Percentiles rank a stretch among this genome's conserved stretches.
Conservation (phyloP, 2,329 filamentous ascomycete genomes). For the Drechslerella dactyloides region DNA sequence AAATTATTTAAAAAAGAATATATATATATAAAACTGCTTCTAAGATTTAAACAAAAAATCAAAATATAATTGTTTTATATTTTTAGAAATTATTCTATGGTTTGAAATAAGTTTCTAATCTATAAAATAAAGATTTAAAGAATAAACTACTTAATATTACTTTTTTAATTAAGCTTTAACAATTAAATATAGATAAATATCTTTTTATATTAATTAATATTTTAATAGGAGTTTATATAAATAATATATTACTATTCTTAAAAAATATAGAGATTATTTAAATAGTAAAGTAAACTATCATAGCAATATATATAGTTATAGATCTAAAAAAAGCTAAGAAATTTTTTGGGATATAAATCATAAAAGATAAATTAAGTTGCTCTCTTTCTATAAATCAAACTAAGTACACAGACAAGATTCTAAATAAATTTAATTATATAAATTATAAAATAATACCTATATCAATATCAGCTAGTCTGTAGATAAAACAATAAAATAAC, state of each 20-base stretch:
- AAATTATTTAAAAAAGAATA: constrained; percentile 1
- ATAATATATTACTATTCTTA: too few relatives aligned
- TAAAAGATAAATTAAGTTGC: constrained; percentile 1
- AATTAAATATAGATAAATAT: too few relatives aligned
- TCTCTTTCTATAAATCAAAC: constrained; percentile 1
- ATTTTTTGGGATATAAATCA: constrained; percentile 3
- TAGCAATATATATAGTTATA: too few relatives aligned
- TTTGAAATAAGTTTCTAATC: not conserved
- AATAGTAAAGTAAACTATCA: not conserved
- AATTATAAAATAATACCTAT: not conserved
- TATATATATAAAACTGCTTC: not conserved
- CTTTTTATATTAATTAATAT: too few relatives aligned
- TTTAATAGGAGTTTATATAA: too few relatives aligned
- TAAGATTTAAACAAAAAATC: not conserved
- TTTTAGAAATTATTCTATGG: constrained; percentile 4
- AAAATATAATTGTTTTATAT: not conserved
- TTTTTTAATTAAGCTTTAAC: too few relatives aligned
- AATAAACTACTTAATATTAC: too few relatives aligned
- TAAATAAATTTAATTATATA: constrained; percentile 10
- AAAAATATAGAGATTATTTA: too few relatives aligned
- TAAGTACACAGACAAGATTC: not conserved
- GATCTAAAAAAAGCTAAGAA: constrained; percentile 4
- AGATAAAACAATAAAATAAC: too few relatives aligned
- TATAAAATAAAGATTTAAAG: too few relatives aligned
- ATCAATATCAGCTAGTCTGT: too few relatives aligned